phyloP scores from a whole-genome alignment of 768 basidiomycete species.

The Tylopilus rubrobrunneus region DNA sequence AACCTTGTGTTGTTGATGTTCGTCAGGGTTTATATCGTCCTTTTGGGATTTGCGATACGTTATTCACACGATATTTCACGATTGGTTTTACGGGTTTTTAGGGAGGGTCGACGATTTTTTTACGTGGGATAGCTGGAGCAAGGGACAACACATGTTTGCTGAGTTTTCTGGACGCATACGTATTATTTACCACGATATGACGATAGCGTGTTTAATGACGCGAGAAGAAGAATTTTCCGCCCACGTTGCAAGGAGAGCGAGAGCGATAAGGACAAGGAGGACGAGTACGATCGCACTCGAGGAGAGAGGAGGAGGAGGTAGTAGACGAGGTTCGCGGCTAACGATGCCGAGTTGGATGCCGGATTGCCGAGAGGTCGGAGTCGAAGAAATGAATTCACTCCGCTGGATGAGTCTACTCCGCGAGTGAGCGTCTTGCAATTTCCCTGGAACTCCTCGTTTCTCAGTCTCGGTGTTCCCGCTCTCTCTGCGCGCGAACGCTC shows the following conservation, averaged over 20 bases:
- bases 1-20: constrained; percentile 22
- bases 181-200: constrained; percentile 14
- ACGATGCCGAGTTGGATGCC: constrained; percentile 16
- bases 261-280: not conserved
- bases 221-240: not conserved
- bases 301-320: not conserved
- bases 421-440: constrained; percentile 31
- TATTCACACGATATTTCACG: constrained; percentile 15
- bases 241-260: not conserved
- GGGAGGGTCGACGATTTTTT: constrained; percentile 1
- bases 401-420: constrained; percentile 29
- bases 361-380: constrained; percentile 28
- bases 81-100: not conserved
- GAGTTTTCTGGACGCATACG: constrained; percentile 5
- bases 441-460: constrained; percentile 23
- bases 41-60: constrained; percentile 14
- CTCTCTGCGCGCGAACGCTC: constrained; percentile 10
- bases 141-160: constrained; percentile 14
- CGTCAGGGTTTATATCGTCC: constrained; percentile 20
- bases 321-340: constrained; percentile 29
- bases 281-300: not conserved
- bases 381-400: constrained; percentile 25
- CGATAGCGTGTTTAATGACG: not conserved
- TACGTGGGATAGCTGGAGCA: constrained; percentile 14
- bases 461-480: constrained; percentile 9